phyloP scores from a whole-genome alignment of 768 basidiomycete genomes.

The Phanerodontia chrysosporium region DNA sequence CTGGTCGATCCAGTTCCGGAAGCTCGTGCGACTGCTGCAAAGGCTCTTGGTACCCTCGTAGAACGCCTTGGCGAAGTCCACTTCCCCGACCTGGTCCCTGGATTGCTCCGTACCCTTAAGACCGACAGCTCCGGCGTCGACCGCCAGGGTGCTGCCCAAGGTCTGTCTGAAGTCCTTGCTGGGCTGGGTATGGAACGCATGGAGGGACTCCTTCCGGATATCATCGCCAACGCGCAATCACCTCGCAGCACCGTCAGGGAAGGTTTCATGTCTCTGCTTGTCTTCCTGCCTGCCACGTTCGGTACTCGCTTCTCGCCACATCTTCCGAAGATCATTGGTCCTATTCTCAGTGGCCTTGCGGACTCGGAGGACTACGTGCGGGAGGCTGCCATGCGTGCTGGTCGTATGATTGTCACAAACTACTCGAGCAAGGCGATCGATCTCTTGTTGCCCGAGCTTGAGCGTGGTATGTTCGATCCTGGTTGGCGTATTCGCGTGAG shows the following conservation, averaged over 20 bases:
- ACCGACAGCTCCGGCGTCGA: conserved; percentile 94
- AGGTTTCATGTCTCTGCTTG: conserved; percentile 97
- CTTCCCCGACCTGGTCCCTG: conserved; percentile 95
- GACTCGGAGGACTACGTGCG: conserved; percentile 94
- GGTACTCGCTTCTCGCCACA: conserved; percentile 96
- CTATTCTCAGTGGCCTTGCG: conserved; percentile 87
- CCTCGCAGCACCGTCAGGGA: conserved; percentile 89
- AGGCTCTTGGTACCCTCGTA: conserved; percentile 93
- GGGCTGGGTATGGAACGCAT: conserved; percentile 97
- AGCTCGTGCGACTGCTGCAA: conserved; percentile 94
- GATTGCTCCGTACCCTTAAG: conserved; percentile 81
- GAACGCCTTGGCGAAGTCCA: conserved; percentile 91
- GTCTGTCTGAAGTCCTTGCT: conserved; percentile 90
- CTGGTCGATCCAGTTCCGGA: conserved; percentile 97
- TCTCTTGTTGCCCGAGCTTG: conserved; percentile 88
- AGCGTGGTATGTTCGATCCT: conserved; percentile 90
- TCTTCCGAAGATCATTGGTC: conserved; percentile 88
- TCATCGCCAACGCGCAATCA: conserved; percentile 87
- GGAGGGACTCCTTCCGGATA: conserved; percentile 90
- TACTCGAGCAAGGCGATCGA: conserved; percentile 92
- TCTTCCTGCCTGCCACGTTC: conserved; percentile 93
- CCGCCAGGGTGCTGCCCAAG: conserved; percentile 96
- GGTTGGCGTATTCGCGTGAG: conserved; percentile 92
- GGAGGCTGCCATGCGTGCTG: conserved; percentile 98
- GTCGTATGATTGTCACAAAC: conserved; percentile 94